These are phyloP conservation scores for Neofusicoccum parvum DNA, from an alignment of 2,329 filamentous ascomycete genomes.

Conservation along the genomic window DNA sequence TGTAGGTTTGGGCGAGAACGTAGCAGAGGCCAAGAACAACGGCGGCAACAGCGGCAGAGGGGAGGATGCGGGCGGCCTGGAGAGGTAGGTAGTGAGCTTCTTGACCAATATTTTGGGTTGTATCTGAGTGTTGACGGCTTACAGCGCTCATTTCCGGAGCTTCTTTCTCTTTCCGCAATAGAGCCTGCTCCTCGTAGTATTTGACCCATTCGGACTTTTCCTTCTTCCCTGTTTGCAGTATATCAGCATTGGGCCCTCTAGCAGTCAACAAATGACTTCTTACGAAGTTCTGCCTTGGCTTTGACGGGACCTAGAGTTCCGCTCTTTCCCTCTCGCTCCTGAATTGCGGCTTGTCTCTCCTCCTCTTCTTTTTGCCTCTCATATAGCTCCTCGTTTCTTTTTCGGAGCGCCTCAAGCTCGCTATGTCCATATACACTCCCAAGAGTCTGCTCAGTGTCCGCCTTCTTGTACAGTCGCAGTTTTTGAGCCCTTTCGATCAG, in stretches of 20 bases:
- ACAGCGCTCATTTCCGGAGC: conserved; percentile 37
- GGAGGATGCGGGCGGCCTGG: conserved; percentile 38
- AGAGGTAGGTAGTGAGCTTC: not conserved
- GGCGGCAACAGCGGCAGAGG: conserved; percentile 34
- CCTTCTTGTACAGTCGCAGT: conserved; percentile 32
- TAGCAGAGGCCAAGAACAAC: conserved; percentile 29
- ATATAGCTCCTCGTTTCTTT: conserved; percentile 35
- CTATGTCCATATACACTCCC: conserved; percentile 18
- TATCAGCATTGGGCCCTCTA: conserved; percentile 33
- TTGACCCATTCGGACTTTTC: conserved; percentile 32
- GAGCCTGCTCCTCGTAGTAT: conserved; percentile 30
- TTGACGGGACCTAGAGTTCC: conserved; percentile 30
- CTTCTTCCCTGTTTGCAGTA: conserved; percentile 1
- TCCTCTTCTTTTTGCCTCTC: conserved; percentile 34
- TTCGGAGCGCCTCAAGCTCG: conserved; percentile 26
- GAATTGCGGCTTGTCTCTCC: conserved; percentile 26
- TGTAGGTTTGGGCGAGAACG: conserved; percentile 37
- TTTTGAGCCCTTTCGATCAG: conserved; percentile 34
- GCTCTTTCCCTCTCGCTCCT: conserved; percentile 27
- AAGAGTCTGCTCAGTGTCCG: conserved; percentile 26
- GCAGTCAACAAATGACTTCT: conserved; percentile 34
- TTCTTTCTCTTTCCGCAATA: conserved; percentile 31
- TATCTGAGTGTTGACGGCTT: conserved; percentile 16
- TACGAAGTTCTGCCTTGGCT: conserved; percentile 34
- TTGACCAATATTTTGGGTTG: no score